Evolutionary conservation across 108 stramenopile species (phyloP).

Genomic region (Discostella stelligeroides): DNA sequence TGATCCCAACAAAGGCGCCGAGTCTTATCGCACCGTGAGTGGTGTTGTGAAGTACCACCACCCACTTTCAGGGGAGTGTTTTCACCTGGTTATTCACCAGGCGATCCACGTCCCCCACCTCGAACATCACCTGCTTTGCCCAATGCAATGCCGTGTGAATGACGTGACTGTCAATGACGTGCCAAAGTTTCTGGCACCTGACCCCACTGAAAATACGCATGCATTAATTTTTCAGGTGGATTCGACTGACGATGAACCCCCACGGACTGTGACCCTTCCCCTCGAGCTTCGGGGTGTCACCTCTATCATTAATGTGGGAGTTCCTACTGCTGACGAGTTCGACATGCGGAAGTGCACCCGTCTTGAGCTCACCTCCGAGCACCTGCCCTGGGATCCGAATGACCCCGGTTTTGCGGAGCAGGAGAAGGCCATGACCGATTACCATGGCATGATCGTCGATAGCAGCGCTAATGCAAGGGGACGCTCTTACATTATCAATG

Average conservation of each 20-base stretch:
- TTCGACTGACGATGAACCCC: neutral
- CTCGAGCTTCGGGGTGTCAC: neutral
- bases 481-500: neutral
- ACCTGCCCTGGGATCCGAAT: no score
- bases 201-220: conserved; percentile 11
- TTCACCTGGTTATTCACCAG: conserved; percentile 11
- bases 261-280: neutral
- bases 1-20: neutral
- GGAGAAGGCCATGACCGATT: no score
- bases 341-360: neutral
- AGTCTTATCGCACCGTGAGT: neutral
- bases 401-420: no score
- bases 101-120: conserved; percentile 20
- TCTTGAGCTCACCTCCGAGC: no score
- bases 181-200: conserved; percentile 8
- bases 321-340: neutral
- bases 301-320: neutral
- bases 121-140: conserved; percentile 31
- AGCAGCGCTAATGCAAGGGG: no score
- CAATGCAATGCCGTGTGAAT: conserved; percentile 36
- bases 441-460: no score
- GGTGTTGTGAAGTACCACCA: neutral
- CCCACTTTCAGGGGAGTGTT: neutral
- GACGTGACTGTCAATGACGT: conserved; percentile 3
- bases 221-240: conserved; percentile 7